Evolutionary conservation across 164 flowering plant genomes (phyloP), one percentile per base, ranked within the genome.

Genomic region (Stephania japonica): DNA sequence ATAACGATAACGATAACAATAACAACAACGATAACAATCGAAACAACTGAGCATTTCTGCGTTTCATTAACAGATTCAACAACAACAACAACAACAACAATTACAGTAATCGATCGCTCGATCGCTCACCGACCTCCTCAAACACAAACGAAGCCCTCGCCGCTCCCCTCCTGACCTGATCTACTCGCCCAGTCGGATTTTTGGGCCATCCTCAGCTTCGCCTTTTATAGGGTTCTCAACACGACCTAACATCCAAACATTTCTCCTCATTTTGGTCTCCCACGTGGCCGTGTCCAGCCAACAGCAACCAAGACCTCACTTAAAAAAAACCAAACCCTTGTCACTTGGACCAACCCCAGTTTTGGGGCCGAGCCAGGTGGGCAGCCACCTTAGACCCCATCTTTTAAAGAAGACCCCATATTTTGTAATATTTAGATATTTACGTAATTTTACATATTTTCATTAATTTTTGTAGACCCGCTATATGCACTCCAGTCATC

Each of bases 81-180:
- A 42, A 67, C 63, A 59, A 59, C 23, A 59, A 56, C 63, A 38
- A 65, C 19, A 50, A 23, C 21, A 65, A 56, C 63, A 2, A 32
- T 32, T 32, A 47, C 16, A 23, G 13, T 18, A 66, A 49, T 26
- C 21, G 14, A 73, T 26, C 24, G 7, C 56, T 49, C 69, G 32
- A 65, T 66, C 74, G 74, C 75, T 73, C 75, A 73, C 70, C 75
- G 65, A 73, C 53, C 70, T 27, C 38, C 42, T 4, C 38, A 71
- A 4, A 32, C 38, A n/a, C 8, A 26, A 41, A 21, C 50, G 8
- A 59, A 59, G 42, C 50, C 24, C 67, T 62, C 56, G 53, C 67
- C 67, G 73, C 73, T 71, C 73, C 73, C 53, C 67, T 65, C 42
- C 68, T 5, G 38, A 18, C 41, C 42, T 27, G n/a, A 9, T 65